A percentile compares a stretch with the other conserved stretches of the same genome.
These are phyloP conservation scores for Porogramme epimiltina DNA, from an alignment of 1,284 basidiomycete species.

Conservation along the genomic window DNA sequence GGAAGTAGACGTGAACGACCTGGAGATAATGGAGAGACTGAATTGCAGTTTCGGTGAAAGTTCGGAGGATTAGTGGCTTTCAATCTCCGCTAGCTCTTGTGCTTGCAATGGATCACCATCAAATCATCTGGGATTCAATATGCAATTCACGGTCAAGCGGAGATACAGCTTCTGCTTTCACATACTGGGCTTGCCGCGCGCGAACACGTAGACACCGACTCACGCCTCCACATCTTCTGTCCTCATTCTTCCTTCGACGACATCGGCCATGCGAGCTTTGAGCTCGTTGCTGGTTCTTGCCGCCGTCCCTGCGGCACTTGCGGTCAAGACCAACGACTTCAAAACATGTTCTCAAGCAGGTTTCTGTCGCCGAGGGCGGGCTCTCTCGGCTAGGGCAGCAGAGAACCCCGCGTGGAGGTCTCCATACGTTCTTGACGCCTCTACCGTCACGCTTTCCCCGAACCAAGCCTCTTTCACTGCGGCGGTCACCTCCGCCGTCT, in stretches of 20 bases:
- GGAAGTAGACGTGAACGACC: neutral
- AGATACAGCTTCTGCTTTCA: too few species aligned
- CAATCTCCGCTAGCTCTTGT: too few species aligned
- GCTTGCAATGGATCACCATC: too few species aligned
- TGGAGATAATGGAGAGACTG: too few species aligned
- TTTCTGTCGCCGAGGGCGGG: conserved; percentile 88
- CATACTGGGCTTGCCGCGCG: too few species aligned
- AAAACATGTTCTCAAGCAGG: conserved; percentile 89
- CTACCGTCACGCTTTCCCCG: conserved; percentile 50
- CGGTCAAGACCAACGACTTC: conserved; percentile 82
- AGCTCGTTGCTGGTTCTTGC: conserved; percentile 24
- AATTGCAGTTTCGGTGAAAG: too few species aligned
- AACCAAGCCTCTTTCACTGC: conserved; percentile 69
- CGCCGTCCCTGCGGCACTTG: conserved; percentile 38
- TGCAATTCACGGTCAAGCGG: too few species aligned
- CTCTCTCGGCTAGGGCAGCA: conserved; percentile 71
- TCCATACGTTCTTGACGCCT: conserved; percentile 76
- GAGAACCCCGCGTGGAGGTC: conserved; percentile 68
- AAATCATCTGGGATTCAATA: too few species aligned
- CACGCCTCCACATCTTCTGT: neutral
- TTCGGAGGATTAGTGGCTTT: too few species aligned
- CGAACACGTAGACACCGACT: too few species aligned
- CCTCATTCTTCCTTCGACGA: neutral
- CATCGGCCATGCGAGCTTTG: conserved; percentile 23
- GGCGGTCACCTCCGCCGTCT: conserved; percentile 73